Evolutionary conservation across 768 basidiomycete species (phyloP).

Genomic region (Tylopilus felleus): DNA sequence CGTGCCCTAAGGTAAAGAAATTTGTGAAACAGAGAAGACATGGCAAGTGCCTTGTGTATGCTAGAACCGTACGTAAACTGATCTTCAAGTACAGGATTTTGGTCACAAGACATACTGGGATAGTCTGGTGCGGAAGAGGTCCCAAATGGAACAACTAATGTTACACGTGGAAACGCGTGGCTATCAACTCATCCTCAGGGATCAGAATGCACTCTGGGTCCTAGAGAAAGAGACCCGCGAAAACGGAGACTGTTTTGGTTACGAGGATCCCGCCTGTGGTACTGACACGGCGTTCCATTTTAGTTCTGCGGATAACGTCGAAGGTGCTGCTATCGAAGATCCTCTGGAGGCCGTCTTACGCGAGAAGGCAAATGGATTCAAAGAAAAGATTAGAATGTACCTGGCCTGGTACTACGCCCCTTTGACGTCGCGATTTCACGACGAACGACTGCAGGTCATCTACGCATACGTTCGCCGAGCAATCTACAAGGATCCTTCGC

Average conservation of each 20-base stretch:
- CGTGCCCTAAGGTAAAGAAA: neutral
- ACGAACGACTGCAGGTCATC: constrained; percentile 35
- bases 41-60: constrained; percentile 8
- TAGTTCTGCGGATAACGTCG: constrained; percentile 3
- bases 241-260: constrained; percentile 20
- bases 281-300: constrained; percentile 9
- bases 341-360: constrained; percentile 35
- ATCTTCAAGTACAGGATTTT: constrained; percentile 31
- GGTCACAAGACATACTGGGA: constrained; percentile 39
- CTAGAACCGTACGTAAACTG: neutral
- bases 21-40: constrained; percentile 17
- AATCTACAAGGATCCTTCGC: constrained; percentile 35
- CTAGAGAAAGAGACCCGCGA: constrained; percentile 24
- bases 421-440: constrained; percentile 28
- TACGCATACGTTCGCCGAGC: constrained; percentile 37
- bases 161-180: constrained; percentile 32
- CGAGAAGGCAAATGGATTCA: constrained; percentile 30
- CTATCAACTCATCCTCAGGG: constrained; percentile 33
- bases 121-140: constrained; percentile 30
- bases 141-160: constrained; percentile 31
- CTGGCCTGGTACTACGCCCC: constrained; percentile 36
- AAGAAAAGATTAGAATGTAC: constrained; percentile 32
- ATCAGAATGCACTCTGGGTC: constrained; percentile 38
- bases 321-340: constrained; percentile 19
- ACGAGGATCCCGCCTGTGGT: constrained; percentile 11